Percentiles rank a stretch among this genome's conserved stretches.
Conservation (phyloP, 2,329 filamentous ascomycete genomes). For the Gnomoniopsis sp. region DNA sequence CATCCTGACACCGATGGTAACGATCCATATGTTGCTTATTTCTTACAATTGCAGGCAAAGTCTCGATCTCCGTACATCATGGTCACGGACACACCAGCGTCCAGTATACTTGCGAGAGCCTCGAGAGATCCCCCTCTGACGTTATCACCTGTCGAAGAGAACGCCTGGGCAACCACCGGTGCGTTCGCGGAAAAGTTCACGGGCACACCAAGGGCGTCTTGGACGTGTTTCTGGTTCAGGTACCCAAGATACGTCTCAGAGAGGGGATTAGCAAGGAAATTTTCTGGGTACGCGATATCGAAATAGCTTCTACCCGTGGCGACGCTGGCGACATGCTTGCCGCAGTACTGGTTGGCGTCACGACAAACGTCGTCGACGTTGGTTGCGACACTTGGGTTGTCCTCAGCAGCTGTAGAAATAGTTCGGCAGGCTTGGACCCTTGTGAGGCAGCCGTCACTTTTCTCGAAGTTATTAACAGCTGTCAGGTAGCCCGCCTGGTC, state of each 20-base stretch:
- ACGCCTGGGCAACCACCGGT: neutral
- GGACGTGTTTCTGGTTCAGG: neutral
- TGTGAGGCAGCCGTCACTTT: neutral
- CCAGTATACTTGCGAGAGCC: neutral
- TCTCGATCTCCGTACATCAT: neutral
- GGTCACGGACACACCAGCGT: neutral
- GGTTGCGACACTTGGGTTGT: no score
- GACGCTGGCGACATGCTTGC: neutral
- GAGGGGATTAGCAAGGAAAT: neutral
- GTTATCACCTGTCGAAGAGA: neutral
- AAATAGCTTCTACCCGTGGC: neutral
- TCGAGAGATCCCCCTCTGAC: neutral
- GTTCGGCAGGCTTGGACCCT: no score
- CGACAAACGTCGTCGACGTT: no score
- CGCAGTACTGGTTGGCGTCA: no score
- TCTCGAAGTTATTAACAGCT: neutral
- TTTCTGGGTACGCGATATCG: neutral
- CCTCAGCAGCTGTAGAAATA: no score
- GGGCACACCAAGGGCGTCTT: neutral
- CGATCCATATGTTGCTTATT: no score
- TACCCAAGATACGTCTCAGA: neutral
- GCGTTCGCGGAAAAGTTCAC: neutral
- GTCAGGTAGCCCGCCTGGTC: neutral
- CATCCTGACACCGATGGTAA: no score
- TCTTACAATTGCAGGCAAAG: neutral